Evolutionary conservation across 2,329 filamentous ascomycete genomes (phyloP).

Genomic region (Fusarium succisae): DNA sequence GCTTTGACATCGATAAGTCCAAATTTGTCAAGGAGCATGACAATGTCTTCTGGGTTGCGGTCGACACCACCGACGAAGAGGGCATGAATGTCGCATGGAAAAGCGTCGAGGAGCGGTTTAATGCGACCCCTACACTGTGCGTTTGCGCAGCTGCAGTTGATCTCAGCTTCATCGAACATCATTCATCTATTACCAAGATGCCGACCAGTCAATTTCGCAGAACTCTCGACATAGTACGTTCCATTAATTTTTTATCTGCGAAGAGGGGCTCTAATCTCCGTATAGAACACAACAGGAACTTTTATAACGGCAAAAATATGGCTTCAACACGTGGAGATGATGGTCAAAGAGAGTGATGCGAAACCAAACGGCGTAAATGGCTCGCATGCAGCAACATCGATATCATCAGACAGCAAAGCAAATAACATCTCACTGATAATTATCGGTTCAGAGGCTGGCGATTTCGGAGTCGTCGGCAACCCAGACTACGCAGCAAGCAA

Average conservation of each 20-base stretch:
- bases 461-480: not conserved
- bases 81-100: fast-evolving
- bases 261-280: fast-evolving
- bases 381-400: fast-evolving
- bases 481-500: not conserved
- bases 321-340: not conserved
- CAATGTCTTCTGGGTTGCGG: not conserved
- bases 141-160: not conserved
- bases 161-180: not conserved
- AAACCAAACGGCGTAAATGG: not conserved
- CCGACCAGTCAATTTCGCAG: not conserved
- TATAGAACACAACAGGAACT: not conserved
- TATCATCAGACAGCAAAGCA: fast-evolving
- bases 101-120: not conserved
- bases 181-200: not conserved
- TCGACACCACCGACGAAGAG: not conserved
- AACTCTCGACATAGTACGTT: not conserved
- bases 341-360: fast-evolving
- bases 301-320: not conserved
- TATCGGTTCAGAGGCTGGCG: not conserved
- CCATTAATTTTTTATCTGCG: fast-evolving
- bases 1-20: not conserved
- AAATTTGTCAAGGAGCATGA: not conserved
- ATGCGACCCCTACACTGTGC: fast-evolving
- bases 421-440: not conserved